phyloP scores from a whole-genome alignment of 768 basidiomycete genomes.

The Arthromyces matolae region DNA sequence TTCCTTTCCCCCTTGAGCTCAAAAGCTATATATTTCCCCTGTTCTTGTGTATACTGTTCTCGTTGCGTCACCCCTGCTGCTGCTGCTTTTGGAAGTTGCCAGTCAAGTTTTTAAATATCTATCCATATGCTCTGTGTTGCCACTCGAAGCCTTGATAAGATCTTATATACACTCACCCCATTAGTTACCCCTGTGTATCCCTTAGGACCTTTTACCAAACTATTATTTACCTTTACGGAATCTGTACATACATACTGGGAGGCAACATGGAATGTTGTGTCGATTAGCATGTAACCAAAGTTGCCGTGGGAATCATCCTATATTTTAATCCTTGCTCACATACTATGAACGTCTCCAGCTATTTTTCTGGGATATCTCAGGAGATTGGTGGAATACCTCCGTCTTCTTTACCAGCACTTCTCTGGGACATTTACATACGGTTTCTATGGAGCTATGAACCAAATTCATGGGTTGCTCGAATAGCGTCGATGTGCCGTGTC shows the following conservation, averaged over 20 bases:
- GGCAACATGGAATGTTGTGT: no score
- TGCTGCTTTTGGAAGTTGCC: conserved; percentile 27
- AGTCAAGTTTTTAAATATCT: conserved; percentile 13
- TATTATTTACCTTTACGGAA: conserved; percentile 2
- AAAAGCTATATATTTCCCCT: neutral
- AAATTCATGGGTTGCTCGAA: conserved; percentile 63
- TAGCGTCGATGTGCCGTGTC: conserved; percentile 61
- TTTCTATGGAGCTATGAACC: conserved; percentile 63
- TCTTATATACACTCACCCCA: conserved; percentile 8
- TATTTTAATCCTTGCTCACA: no score
- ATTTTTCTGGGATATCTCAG: conserved; percentile 27
- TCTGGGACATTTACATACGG: conserved; percentile 61
- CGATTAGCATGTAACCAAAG: no score
- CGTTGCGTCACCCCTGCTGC: conserved; percentile 13
- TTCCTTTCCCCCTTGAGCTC: conserved; percentile 13
- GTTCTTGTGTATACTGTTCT: conserved; percentile 18
- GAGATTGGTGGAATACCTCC: conserved; percentile 26
- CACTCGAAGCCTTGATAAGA: conserved; percentile 16
- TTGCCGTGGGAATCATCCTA: no score
- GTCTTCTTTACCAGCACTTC: conserved; percentile 35
- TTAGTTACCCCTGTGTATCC: conserved; percentile 15
- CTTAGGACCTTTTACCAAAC: conserved; percentile 6
- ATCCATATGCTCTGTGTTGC: conserved; percentile 18
- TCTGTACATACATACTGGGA: neutral
- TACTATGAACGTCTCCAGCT: conserved; percentile 33